Base-by-base conservation (phyloP, 352 stramenopile genomes). In the Phytopythium delawarense region DNA sequence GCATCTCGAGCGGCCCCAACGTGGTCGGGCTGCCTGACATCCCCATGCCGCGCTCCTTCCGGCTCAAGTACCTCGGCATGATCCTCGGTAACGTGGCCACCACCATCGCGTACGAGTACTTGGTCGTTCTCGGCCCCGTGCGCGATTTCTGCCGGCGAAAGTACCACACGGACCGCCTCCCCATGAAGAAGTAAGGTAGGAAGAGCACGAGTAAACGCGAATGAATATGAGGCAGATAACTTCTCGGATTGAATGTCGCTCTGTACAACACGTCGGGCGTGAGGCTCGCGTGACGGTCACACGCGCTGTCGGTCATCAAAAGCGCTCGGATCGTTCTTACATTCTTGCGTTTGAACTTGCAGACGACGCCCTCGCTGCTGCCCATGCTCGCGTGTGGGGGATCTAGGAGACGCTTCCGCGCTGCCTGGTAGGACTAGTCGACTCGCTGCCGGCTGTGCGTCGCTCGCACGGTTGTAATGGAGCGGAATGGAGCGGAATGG, bases 1-100 rank as follows among this genome's bases (percentile, higher is more conserved):
- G 76, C 46, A 83, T 85, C 52, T 71, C 76, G 16, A 85, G 68
- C 48, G 69, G 68, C 45, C 78, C 76, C 13, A 85, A 85, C 58
- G 74, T 85, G 20, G 68, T 85, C 1, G 76, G 71, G 0, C 59
- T 85, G 21, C 76, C 74, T 1, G 69, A 83, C 21, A 62, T 85
- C 4, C 60, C 76, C 28, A 72, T 85, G 65, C 76, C 76, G 7
- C 42, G 59, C 40, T 70, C 61, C 30, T 84, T 82, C 64, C 73
- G 72, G 8, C 46, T 70, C 58, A 75, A 77, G 45, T 68, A 68
- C 21, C 28, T 79, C 23, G 66, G 49, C 34, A 57, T 78, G 15
- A 64, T 73, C 6, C 25, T 75, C 39, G 66, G 60, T 49, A 80
- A 78, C 59, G 8, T 76, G 16, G 61, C 61, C 51, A 65, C 61